These are phyloP conservation scores for Aquilaria agallochum DNA, from an alignment of 441 rosid genomes.

Conservation along the genomic window DNA sequence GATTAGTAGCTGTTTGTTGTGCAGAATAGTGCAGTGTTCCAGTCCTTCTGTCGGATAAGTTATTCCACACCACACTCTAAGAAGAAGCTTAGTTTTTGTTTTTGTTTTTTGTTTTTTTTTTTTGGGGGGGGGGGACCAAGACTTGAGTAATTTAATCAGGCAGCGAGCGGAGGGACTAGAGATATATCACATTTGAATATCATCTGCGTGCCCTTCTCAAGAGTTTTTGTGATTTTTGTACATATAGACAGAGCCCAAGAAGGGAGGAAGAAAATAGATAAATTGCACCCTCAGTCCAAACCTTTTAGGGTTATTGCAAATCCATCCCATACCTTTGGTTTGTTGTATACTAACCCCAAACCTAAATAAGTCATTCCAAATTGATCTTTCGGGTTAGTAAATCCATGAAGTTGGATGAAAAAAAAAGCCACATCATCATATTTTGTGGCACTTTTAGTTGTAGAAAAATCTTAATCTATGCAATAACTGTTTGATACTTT, in stretches of 20 bases:
- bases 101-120: no score
- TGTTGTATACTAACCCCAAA: no score
- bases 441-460: constrained; percentile 13
- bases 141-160: not conserved
- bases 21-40: not conserved
- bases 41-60: constrained; percentile 1
- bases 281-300: not conserved
- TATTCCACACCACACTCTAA: no score
- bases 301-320: not conserved
- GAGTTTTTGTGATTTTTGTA: no score
- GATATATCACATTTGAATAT: constrained; percentile 6
- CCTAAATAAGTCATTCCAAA: no score
- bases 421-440: constrained; percentile 10
- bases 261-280: not conserved
- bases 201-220: not conserved
- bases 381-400: no score
- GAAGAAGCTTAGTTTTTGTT: not conserved
- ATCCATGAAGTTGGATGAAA: not conserved
- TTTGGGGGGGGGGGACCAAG: constrained; percentile 20
- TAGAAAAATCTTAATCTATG: no score
- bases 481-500: no score
- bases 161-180: not conserved
- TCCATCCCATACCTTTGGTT: no score
- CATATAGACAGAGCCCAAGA: not conserved
- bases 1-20: constrained; percentile 49